phyloP scores from a whole-genome alignment of 805 yeast species.

The Candida sithepensis region DNA sequence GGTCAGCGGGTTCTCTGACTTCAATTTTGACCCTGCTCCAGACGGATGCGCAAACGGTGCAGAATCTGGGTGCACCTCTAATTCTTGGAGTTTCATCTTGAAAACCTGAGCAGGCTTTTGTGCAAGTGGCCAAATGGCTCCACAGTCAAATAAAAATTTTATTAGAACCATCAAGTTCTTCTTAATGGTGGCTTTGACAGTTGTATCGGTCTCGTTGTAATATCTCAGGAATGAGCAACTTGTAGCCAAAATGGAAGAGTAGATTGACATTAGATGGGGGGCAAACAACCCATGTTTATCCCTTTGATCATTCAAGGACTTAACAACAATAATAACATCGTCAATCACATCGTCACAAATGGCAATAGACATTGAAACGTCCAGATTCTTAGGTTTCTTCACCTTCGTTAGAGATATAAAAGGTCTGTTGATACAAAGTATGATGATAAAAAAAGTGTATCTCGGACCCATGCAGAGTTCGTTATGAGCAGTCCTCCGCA shows the following conservation, averaged over 20 bases:
- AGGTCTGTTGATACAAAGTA: slow-evolving; percentile 54
- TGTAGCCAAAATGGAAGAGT: slow-evolving; percentile 42
- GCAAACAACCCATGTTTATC: slow-evolving; percentile 38
- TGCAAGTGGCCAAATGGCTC: slow-evolving; percentile 9
- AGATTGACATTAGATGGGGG: slow-evolving; percentile 42
- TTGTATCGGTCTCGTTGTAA: not conserved
- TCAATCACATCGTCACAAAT: slow-evolving; percentile 42
- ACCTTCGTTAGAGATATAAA: slow-evolving; percentile 29
- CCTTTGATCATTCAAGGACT: slow-evolving; percentile 28
- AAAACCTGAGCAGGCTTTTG: slow-evolving; percentile 9
- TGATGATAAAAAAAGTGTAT: slow-evolving; percentile 52
- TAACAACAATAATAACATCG: slow-evolving; percentile 38
- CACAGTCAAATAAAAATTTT: slow-evolving; percentile 8
- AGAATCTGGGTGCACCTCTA: not conserved
- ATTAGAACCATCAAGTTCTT: slow-evolving; percentile 4
- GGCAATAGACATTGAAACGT: slow-evolving; percentile 4
- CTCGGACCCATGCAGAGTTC: slow-evolving; percentile 52
- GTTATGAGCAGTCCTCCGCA: slow-evolving; percentile 44
- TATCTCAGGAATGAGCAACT: slow-evolving; percentile 33
- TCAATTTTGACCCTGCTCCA: not conserved
- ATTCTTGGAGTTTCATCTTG: slow-evolving; percentile 1
- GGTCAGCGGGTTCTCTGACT: not conserved
- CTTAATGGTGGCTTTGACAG: slow-evolving; percentile 1
- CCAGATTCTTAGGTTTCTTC: slow-evolving; percentile 5
- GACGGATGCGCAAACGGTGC: not conserved